phyloP scores from a whole-genome alignment of 2,329 filamentous ascomycete genomes.

The Stemphylium vesicarium region DNA sequence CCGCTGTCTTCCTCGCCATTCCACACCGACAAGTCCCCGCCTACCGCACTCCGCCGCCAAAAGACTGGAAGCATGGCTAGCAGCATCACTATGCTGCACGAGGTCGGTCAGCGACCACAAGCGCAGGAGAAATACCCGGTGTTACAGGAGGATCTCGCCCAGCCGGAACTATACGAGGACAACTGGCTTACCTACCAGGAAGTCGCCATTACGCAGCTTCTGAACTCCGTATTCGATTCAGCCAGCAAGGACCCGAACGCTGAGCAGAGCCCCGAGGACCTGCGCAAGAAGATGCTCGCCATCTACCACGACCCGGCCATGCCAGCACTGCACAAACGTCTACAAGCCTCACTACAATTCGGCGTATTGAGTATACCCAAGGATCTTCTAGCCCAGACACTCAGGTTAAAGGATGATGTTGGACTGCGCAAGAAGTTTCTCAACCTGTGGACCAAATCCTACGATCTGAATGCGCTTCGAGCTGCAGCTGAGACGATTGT shows the following conservation, averaged over 20 bases:
- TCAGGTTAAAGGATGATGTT: conserved; percentile 61
- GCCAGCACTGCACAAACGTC: conserved; percentile 59
- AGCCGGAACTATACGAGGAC: conserved; percentile 67
- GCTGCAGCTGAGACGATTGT: conserved; percentile 65
- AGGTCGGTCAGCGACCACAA: conserved; percentile 38
- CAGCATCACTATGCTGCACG: conserved; percentile 43
- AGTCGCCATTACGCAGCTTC: conserved; percentile 64
- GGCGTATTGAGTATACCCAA: conserved; percentile 64
- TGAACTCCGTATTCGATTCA: conserved; percentile 62
- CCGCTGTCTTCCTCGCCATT: conserved; percentile 46
- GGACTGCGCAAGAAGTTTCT: conserved; percentile 64
- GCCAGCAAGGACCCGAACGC: conserved; percentile 33
- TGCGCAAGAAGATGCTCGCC: conserved; percentile 58
- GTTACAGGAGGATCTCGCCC: conserved; percentile 60
- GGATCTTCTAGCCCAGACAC: conserved; percentile 54
- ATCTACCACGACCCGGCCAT: conserved; percentile 62
- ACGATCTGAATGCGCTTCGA: conserved; percentile 59
- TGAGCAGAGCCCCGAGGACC: conserved; percentile 38
- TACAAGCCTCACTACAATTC: conserved; percentile 65
- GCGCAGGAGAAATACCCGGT: conserved; percentile 57
- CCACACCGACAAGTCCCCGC: conserved; percentile 45
- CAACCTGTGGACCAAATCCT: conserved; percentile 64
- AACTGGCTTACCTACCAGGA: conserved; percentile 69
- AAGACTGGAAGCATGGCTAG: conserved; percentile 31
- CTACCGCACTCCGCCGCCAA: conserved; percentile 40